Evolutionary conservation across 768 basidiomycete genomes (phyloP), one percentile per base, ranked within the genome.

Genomic region (Agrocybe praecox): DNA sequence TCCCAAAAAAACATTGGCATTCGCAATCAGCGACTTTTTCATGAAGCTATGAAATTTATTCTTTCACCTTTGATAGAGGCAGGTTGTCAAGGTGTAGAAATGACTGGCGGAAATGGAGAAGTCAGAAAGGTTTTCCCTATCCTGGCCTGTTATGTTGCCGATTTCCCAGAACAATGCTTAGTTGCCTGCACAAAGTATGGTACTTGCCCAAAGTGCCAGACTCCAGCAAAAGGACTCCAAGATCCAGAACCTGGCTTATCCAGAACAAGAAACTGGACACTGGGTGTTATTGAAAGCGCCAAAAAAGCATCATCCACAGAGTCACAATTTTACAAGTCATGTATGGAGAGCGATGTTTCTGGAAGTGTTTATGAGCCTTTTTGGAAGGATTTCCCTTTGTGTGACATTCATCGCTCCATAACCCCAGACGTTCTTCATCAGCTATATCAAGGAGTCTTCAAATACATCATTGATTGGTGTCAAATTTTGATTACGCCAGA

Each of bases 111-210:
- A 0, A 68, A 77, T 56, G 71, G 76, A 0, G 12, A 26, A 0
- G 49, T 69, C 0, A 65, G 75, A 0, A 15, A 49, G 1, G 58
- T 61, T 6, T 53, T 45, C 22, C 66, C 66, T 0, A 46, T 67
- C 6, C 47, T 65, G 10, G 49, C 57, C 11, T 52, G 42, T 23
- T 67, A 63, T 36, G 55, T 64, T 1, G 66, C 58, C 19, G 74
- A 78, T 59, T 70, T 73, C 49, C 77, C 78, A 0, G 76, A 79
- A 61, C 76, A 78, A 47, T 74, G 72, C 36, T 64, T 77, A 0
- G 71, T 76, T 2, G 61, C 69, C 0, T 70, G 71, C 15, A 52
- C 47, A 3, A 61, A 63, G 43, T 50, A 50, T 19, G 55, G 62
- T 1, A 61, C 62, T 12, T 63, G 64, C 49, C 60, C 62, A 10